These are phyloP conservation scores for Chloranthus sessilifolius DNA, from an alignment of 164 flowering plant genomes.

Conservation along the genomic window DNA sequence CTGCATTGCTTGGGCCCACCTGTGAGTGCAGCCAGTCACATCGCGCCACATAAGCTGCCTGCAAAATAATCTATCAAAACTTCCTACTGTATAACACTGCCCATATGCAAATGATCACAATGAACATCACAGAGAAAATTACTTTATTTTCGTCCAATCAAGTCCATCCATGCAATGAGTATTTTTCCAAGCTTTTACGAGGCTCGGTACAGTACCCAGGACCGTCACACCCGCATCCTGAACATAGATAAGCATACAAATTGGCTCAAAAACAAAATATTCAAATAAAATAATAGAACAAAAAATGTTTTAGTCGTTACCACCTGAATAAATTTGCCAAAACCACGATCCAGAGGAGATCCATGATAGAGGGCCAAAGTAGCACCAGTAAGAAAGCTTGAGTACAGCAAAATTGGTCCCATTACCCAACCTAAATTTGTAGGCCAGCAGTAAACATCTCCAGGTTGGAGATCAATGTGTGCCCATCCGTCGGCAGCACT, in stretches of 20 bases:
- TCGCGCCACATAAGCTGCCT: too few relatives aligned
- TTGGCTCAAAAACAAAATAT: neutral
- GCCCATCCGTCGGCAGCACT: conserved; percentile 76
- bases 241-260: conserved; percentile 3
- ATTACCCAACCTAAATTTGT: conserved; percentile 95
- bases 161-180: conserved; percentile 77
- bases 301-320: neutral
- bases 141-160: conserved; percentile 89
- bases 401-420: conserved; percentile 67
- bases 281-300: neutral
- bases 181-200: conserved; percentile 88
- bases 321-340: conserved; percentile 95
- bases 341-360: conserved; percentile 82
- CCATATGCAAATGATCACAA: neutral
- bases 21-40: too few relatives aligned
- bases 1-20: too few relatives aligned
- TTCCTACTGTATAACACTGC: too few relatives aligned
- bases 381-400: conserved; percentile 72
- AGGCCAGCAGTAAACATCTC: conserved; percentile 86
- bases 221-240: conserved; percentile 92
- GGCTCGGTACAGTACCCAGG: conserved; percentile 92
- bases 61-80: too few relatives aligned
- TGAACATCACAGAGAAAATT: conserved; percentile 4
- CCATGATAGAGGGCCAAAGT: conserved; percentile 91
- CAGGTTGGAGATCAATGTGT: conserved; percentile 39